Percentiles rank a stretch among this genome's conserved stretches.
These are phyloP conservation scores for Colletotrichum scovillei DNA, from an alignment of 2,329 filamentous ascomycete genomes.

Conservation along the genomic window DNA sequence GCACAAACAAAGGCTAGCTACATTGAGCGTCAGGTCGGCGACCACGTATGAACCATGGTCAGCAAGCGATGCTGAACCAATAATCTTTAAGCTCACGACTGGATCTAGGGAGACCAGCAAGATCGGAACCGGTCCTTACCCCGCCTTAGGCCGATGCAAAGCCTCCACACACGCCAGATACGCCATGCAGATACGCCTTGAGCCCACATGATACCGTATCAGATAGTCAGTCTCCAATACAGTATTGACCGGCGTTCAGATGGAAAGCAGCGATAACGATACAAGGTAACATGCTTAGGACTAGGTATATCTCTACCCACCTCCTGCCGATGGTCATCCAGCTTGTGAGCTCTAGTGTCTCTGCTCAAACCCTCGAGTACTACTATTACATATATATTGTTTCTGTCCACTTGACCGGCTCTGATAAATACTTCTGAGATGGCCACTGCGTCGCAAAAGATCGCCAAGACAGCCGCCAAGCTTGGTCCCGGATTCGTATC, in stretches of 20 bases:
- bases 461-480: background rate
- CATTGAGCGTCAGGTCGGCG: background rate
- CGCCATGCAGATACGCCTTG: conserved; percentile 7
- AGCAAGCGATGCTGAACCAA: background rate
- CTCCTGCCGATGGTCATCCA: too few relatives aligned
- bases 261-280: background rate
- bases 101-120: background rate
- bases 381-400: too few relatives aligned
- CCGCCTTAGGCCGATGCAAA: background rate
- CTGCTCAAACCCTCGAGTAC: too few relatives aligned
- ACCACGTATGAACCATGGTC: background rate
- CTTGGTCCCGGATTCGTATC: background rate
- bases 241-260: background rate
- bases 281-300: background rate
- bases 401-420: background rate
- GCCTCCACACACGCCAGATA: conserved; percentile 23
- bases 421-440: background rate
- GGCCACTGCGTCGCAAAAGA: background rate
- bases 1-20: background rate
- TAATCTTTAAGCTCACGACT: background rate
- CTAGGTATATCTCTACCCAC: background rate
- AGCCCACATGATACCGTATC: background rate
- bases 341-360: too few relatives aligned
- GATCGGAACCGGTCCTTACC: background rate
- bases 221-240: background rate